Evolutionary conservation across 164 flowering plant species (phyloP).

Genomic region (Taxillus chinensis): DNA sequence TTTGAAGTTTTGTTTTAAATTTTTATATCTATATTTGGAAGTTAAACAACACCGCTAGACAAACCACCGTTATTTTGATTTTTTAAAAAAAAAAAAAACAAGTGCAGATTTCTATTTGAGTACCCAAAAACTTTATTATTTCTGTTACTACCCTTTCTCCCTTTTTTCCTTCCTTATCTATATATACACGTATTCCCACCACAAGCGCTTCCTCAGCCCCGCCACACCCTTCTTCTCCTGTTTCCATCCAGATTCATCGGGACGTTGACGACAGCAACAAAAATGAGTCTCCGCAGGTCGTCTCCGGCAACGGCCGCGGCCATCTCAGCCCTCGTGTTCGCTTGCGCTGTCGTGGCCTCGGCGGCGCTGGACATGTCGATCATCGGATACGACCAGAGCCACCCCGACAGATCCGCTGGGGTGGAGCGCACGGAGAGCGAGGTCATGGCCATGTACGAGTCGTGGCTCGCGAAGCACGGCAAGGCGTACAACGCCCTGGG

Average conservation of each 20-base stretch:
- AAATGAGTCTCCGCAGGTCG: no score
- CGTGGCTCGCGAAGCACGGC: constrained; percentile 57
- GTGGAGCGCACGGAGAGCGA: constrained; percentile 27
- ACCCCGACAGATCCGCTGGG: constrained; percentile 5
- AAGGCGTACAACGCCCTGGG: constrained; percentile 57
- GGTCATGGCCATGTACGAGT: constrained; percentile 38
- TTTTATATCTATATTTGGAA: no score
- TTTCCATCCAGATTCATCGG: not conserved
- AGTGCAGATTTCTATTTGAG: no score
- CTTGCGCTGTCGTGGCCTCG: constrained; percentile 8
- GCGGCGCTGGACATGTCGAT: constrained; percentile 35
- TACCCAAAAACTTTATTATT: no score
- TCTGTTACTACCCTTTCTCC: no score
- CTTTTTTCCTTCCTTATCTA: no score
- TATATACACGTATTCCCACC: no score
- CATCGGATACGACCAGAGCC: constrained; percentile 32
- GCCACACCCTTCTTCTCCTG: not conserved
- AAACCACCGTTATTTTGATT: no score
- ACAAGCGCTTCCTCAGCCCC: not conserved
- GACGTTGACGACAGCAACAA: no score
- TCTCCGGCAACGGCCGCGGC: constrained; percentile 4
- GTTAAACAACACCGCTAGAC: no score
- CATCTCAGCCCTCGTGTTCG: constrained; percentile 5
- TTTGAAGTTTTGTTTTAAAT: no score
- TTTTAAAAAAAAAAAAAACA: no score